Base-by-base conservation (phyloP, 306 rosid species). In the Fragaria vesca region DNA sequence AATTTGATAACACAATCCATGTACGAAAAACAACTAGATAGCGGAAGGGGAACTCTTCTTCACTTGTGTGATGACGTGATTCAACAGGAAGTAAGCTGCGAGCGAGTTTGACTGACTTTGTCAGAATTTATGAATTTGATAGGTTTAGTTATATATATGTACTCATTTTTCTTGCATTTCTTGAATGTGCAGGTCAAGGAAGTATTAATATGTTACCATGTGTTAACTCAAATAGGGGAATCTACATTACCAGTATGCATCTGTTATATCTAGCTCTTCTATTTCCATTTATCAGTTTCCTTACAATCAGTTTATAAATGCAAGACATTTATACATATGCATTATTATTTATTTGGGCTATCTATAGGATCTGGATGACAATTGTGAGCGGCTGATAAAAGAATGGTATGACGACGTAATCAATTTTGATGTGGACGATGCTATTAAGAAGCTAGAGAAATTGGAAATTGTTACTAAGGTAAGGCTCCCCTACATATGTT, bases 31-130 rank as follows among this genome's bases (percentile, higher is more conserved):
- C 32, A 30, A 30, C 32, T 30, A 30, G 32, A 30, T 30, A 30
- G 32, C 2, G 32, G 32, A 30, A 30, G 32, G 93, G 99, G 99
- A 48, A 95, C 99, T 28, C 97, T 93, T 87, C 99, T 95, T 77
- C 99, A 95, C 90, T 76, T 95, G 88, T 95, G 99, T 60, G 99
- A 95, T 42, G 97, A 95, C 80, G 97, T 95, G 86, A 91, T 95
- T 86, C 99, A 95, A 83, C 99, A 95, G 79, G 97, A 95, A 86
- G 97, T 95, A 87, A 84, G 97, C 81, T 17, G 50, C 79, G 63
- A 69, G 48, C 76, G 24, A 24, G 24, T 24, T 24, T 24, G 24
- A 24, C 24, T 34, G 51, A 68, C 69, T 28, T 12, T 42, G 34
- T 58, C 7, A 21, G 15, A 4, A 15, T 58, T 45, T 60, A 18